Evolutionary conservation across 2,329 filamentous ascomycete species (phyloP), one percentile per base, ranked within the genome.

Genomic region (Albophoma yamanashiensis): DNA sequence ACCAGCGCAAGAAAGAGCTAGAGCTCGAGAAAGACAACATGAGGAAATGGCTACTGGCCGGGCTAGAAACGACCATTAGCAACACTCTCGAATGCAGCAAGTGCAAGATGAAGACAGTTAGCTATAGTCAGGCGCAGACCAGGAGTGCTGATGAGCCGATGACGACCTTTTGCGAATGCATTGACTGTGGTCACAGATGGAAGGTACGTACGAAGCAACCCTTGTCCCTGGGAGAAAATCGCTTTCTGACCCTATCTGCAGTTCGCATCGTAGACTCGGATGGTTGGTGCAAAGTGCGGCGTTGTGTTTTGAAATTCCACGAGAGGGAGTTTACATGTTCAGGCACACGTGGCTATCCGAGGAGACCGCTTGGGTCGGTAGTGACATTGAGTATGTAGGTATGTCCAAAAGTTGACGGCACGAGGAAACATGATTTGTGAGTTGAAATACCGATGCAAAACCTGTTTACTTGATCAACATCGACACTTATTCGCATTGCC

Each of bases 91-190:
- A 91, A 75, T 99, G 94, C 77, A 85, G 91, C 70, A 92, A 91
- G 75, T 99, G 94, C 77, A 89, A 89, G 68, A 83, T 96, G 82
- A 92, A 89, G 80, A 92, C 91, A 80, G 94, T 97, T 71, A 92
- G 89, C 75, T 99, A 99, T 76, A 91, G 85, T 56, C 94, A 99
- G 77, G 94, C 94, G 5, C 94, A 97, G 80, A 99, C 94, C 20
- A 84, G 94, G 65, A 89, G 86, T 78, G 94, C 94, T 65, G 94
- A 99, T 83, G 94, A 97, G 77, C 93, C 93, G 66, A 89, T 89
- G 86, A 89, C 86, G 63, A 89, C 86, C 42, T 89, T 89, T 73
- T 89, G 86, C 75, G 85, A 88, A 71, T 89, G 86, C 70, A 85
- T 84, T 70, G 79, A 83, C 64, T 89, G 86, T 69, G 86, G 86